Base-by-base conservation (phyloP, 495 filamentous ascomycete genomes). In the Astrothelium macrocarpum region DNA sequence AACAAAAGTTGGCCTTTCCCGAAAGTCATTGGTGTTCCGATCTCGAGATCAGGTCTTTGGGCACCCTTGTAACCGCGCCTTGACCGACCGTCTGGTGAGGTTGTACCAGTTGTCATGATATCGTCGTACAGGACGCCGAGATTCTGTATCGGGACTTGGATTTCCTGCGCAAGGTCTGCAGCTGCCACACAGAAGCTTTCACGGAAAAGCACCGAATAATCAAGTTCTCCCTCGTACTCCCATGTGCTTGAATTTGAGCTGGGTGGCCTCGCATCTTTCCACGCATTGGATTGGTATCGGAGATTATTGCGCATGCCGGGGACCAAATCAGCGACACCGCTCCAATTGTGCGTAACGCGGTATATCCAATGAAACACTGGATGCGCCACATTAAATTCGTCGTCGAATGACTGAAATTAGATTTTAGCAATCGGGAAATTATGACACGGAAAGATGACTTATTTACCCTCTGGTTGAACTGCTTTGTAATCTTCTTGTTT, bases 351-450 rank as follows among this genome's bases (percentile, higher is more conserved):
- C 39, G 87, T 87, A 14, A 89, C 88, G 62, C 88, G 82, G 71
- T 89, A 95, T 56, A 91, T 82, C 91, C 91, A 96, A 32, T 91
- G 84, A 72, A 94, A 96, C 12, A 90, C 84, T 1, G 88, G 85
- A 70, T 96, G 90, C 16, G 82, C 81, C 45, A 86, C 84, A 36
- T 84, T 84, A 67, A 96, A 90, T 32, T 84, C 81, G 59, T 95
- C 90, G 61, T 89, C 82, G 65, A 88, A 87, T 1, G 84, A 85
- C 81, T 86, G 68, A 46, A 3, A 11, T 11, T n/a, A 29, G 12
- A 39, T 11, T 5, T 56, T 25, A 56, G 29, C 59, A 60, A 23
- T 56, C 2, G 25, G 63, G 39, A 66, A 25, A 1, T 36, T 39
- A 63, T 49, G 53, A 60, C 23, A 31, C 18, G 28, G 32, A 23